phyloP scores from a whole-genome alignment of 2,329 filamentous ascomycete genomes.

The Fusarium stilboides region DNA sequence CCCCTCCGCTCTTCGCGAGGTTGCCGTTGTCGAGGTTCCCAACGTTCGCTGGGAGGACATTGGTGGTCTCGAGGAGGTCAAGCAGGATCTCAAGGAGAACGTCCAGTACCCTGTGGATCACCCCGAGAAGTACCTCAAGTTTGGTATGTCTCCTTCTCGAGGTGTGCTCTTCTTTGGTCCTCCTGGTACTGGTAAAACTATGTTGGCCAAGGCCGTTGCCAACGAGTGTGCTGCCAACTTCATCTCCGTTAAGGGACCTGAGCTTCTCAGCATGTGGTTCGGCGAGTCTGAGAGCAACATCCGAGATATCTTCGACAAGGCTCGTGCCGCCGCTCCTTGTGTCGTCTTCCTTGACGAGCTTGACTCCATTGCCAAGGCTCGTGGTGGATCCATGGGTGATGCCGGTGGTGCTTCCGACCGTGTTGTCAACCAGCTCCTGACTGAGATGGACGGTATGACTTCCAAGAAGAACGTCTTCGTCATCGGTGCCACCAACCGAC shows the following conservation, averaged over 20 bases:
- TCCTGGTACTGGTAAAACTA: constrained; percentile 99
- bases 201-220: constrained; percentile 99
- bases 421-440: constrained; percentile 99
- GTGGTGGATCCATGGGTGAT: constrained; percentile 96
- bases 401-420: constrained; percentile 98
- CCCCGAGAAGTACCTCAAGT: constrained; percentile 99
- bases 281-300: constrained; percentile 99
- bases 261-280: constrained; percentile 99
- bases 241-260: constrained; percentile 98
- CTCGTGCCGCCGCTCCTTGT: constrained; percentile 95
- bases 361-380: constrained; percentile 99
- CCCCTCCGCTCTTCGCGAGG: constrained; percentile 97
- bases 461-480: constrained; percentile 99
- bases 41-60: constrained; percentile 99
- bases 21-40: constrained; percentile 98
- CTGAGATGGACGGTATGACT: constrained; percentile 99
- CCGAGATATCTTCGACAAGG: constrained; percentile 99
- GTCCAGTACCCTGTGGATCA: constrained; percentile 99
- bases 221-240: constrained; percentile 99
- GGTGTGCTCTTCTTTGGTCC: constrained; percentile 99
- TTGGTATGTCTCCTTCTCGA: constrained; percentile 95
- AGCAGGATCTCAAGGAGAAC: constrained; percentile 98
- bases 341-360: constrained; percentile 99
- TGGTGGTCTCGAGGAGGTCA: constrained; percentile 97
- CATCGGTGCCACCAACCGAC: constrained; percentile 98